A percentile compares a stretch with the other conserved stretches of the same genome.
These are phyloP conservation scores for Tetradesmus obliquus DNA, from an alignment of 139 green algal species.

Conservation along the genomic window DNA sequence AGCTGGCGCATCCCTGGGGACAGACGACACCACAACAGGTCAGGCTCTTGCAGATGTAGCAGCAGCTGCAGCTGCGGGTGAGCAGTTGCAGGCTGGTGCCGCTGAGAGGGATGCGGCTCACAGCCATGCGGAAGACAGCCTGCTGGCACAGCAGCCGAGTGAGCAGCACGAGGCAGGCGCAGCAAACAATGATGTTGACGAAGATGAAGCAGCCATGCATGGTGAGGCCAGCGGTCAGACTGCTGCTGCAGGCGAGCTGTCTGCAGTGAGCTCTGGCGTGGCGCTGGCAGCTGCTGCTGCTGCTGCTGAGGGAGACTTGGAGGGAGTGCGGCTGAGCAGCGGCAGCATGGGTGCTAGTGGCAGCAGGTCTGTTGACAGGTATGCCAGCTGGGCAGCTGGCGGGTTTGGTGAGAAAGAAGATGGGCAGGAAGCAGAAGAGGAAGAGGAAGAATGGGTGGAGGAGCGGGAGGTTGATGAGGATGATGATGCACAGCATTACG, in stretches of 20 bases:
- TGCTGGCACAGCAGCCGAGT: no score
- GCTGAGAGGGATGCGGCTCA: no score
- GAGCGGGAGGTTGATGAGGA: no score
- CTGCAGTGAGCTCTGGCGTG: not conserved
- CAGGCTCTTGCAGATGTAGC: no score
- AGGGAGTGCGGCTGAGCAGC: not conserved
- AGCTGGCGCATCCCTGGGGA: not conserved
- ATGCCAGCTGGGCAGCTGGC: not conserved
- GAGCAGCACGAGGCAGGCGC: no score
- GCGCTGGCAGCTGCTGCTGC: not conserved
- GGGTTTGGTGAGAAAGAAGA: not conserved
- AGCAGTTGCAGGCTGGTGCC: no score
- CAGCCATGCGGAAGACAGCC: no score
- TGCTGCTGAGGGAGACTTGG: not conserved
- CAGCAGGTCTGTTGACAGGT: not conserved
- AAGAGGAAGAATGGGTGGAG: not conserved
- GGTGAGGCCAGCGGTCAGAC: not conserved
- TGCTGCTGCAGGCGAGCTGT: not conserved
- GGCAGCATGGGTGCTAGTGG: not conserved
- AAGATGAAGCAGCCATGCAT: not conserved
- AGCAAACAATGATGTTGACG: no score
- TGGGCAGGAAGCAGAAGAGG: not conserved
- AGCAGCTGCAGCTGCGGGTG: not conserved
- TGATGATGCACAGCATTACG: not conserved
- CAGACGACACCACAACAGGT: no score